Evolutionary conservation across 169 alveolate species (phyloP), one percentile per base, ranked within the genome.

Genomic region (Theileria parva): DNA sequence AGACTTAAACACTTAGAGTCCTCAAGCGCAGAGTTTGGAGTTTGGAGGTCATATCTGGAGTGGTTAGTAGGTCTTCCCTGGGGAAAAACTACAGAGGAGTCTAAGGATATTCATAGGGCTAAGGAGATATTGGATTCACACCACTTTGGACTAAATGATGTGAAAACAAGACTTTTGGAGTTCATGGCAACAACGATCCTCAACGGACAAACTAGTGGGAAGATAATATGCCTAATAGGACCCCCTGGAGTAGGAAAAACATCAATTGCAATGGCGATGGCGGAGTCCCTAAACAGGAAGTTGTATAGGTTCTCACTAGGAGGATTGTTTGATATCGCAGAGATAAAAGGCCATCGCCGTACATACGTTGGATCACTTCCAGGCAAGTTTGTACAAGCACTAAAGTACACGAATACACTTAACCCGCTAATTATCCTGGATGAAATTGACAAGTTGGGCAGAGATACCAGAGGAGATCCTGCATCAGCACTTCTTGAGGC

Each of bases 171-270:
- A 39, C 95, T 97, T 51, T 74, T 96, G 37, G 99, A 97, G 91
- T 96, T 94, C 91, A 95, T 96, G 61, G 98, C 98, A n/a, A 94
- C 96, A 23, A 71, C 83, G 15, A 85, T 81, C 39, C 80, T 88
- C 53, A 80, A 79, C 59, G 92, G 89, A 55, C 69, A 69, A 27
- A 81, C 93, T 1, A 95, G 93, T 60, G 98, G 98, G 11, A 96
- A 96, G 86, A 96, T 96, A 28, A 84, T 97, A 12, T 95, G 98
- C 74, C 91, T 97, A 39, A 95, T 94, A 30, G 99, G 99, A 2
- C 98, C 97, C 19, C 99, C 99, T 1, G 99, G 99, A 12, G 97
- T 94, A 23, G 99, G 99, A 9, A 97, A 97, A 90, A 97, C 99
- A 3, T 93, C 97, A 44, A 92, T 97, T n/a, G 98, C 97, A 27